Percentiles rank a stretch among this genome's conserved stretches.
These are phyloP conservation scores for Sphaerobolus stellatus DNA, from an alignment of 1,284 basidiomycete species.

Conservation along the genomic window DNA sequence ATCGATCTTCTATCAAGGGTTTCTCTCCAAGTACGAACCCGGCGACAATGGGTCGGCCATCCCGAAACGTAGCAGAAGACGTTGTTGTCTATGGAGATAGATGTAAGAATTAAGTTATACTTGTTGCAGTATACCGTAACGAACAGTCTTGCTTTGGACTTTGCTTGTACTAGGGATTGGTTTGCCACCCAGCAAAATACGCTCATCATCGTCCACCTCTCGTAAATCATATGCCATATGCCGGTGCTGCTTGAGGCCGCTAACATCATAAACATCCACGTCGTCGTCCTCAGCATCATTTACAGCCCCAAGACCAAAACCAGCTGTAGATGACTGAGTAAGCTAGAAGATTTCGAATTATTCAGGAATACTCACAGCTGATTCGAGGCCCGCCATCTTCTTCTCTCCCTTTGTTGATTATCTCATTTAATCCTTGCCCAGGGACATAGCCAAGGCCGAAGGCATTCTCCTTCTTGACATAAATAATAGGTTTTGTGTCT, in stretches of 20 bases:
- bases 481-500: conserved; percentile 67
- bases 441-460: conserved; percentile 80
- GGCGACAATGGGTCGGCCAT: conserved; percentile 70
- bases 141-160: conserved; percentile 16
- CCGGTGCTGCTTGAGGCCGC: conserved; percentile 14
- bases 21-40: conserved; percentile 76
- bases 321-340: conserved; percentile 45
- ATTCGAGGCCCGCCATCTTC: conserved; percentile 15
- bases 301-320: conserved; percentile 82
- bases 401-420: conserved; percentile 35
- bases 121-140: conserved; percentile 9
- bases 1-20: conserved; percentile 70
- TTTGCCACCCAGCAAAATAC: conserved; percentile 37
- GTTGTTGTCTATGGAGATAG: no score
- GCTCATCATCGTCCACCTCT: conserved; percentile 59
- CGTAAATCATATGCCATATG: conserved; percentile 69
- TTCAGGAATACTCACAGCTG: conserved; percentile 43
- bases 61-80: conserved; percentile 52
- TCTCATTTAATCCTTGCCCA: conserved; percentile 64
- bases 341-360: conserved; percentile 2
- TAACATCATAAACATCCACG: conserved; percentile 77
- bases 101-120: conserved; percentile 31
- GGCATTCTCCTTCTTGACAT: conserved; percentile 69
- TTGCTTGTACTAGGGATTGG: conserved; percentile 9
- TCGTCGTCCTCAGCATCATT: conserved; percentile 91